A percentile compares a stretch with the other conserved stretches of the same genome.
These are phyloP conservation scores for Spinacia oleracea DNA, from an alignment of 179 eudicot genomes.

Conservation along the genomic window DNA sequence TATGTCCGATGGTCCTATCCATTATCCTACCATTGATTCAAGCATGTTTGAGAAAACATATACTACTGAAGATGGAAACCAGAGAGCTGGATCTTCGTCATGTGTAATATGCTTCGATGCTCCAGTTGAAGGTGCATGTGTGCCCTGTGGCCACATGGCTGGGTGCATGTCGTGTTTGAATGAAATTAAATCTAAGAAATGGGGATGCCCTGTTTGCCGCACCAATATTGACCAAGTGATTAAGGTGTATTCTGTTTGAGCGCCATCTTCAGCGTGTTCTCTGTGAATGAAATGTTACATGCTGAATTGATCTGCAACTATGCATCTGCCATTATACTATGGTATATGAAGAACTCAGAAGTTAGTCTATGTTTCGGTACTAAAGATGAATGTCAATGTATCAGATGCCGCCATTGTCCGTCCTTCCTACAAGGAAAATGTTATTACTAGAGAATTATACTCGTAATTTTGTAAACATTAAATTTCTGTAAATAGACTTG, in stretches of 20 bases:
- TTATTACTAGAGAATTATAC: background rate
- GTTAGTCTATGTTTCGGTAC: background rate
- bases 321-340: background rate
- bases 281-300: background rate
- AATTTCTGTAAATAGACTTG: background rate
- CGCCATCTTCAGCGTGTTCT: background rate
- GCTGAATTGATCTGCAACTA: background rate
- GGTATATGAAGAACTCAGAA: too few relatives aligned
- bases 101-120: slow-evolving; percentile 96
- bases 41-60: slow-evolving; percentile 25
- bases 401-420: background rate
- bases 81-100: slow-evolving; percentile 46
- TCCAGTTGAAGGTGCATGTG: slow-evolving; percentile 84
- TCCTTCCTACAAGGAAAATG: background rate
- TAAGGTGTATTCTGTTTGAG: slow-evolving; percentile 73
- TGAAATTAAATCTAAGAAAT: slow-evolving; percentile 70
- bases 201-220: slow-evolving; percentile 98
- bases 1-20: slow-evolving; percentile 54
- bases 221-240: slow-evolving; percentile 75
- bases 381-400: background rate
- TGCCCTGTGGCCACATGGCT: slow-evolving; percentile 98
- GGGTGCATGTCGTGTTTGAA: slow-evolving; percentile 95
- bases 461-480: background rate
- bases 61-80: slow-evolving; percentile 32
- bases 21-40: slow-evolving; percentile 70